Base-by-base conservation (phyloP, 768 basidiomycete genomes). In the Paxillus rubicundulus region DNA sequence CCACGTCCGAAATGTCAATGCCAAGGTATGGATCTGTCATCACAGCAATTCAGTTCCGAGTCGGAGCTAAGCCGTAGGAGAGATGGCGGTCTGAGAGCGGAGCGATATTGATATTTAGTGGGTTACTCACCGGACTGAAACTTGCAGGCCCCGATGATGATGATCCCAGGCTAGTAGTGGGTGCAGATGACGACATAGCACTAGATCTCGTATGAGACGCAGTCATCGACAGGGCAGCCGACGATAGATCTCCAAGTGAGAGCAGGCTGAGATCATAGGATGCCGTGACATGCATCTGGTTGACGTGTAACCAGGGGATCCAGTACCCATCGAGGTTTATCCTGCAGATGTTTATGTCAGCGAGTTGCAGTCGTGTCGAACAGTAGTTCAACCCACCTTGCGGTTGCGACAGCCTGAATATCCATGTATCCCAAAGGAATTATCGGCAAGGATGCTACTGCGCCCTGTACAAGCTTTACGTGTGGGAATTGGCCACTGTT, bases 281-380 rank as follows among this genome's bases (percentile, higher is more conserved):
- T 28, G 83, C 81, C 13, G 82, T 76, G 7, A 86, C 83, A 41
- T 63, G 58, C 37, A 65, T 68, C 64, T 86, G 83, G 32, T 71
- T 65, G 45, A 87, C 71, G 47, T 85, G 76, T 54, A 87, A 66
- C 84, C 84, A 87, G 10, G 86, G 86, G 39, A 87, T 64, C 52
- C 73, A 70, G 59, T 88, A 88, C 16, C 85, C 84, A 17, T 77
- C 76, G 13, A 69, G 58, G 4, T 78, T 83, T 10, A 82, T 70
- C 40, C 70, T 75, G 46, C 39, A 30, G 3, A n/a, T 12, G 21
- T 16, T 53, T 45, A 14, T 41, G 33, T 14, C 30, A 30, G 40
- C 33, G 5, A 36, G 17, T 24, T 36, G 13, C 37, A 14, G 18
- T 21, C n/a, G 49, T n/a, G 16, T 39, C 21, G n/a, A 41, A 41